Evolutionary conservation across 2,329 filamentous ascomycete species (phyloP), one percentile per base, ranked within the genome.

Genomic region (Colletotrichum sp.): DNA sequence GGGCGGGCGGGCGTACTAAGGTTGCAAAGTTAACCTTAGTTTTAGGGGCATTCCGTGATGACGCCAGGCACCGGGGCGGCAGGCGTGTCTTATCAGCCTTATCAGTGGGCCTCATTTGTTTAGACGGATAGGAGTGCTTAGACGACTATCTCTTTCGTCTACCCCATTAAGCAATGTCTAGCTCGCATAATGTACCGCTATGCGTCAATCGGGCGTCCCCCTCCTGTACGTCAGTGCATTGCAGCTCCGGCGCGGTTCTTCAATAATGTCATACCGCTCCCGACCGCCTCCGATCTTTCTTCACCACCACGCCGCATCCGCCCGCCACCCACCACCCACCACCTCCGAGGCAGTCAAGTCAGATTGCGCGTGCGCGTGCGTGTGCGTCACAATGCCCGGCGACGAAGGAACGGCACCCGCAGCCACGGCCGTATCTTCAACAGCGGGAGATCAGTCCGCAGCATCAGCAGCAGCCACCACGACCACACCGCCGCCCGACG

Each of bases 401-500:
- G 34, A 67, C 32, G 38, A 52, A 67, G 70, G 18, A 52, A 52
- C 57, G 32, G 34, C 55, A 60, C 38, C 38, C 32, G 61, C 72
- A 61, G 38, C 73, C 61, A 61, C 68, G 48, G 52, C 72, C 28
- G 28, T 21, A 63, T 63, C 58, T 26, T 60, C 57, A 24, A 43
- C 66, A 30, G 32, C 71, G 16, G 43, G 67, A 15, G n/a, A 55
- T 8, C n/a, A 55, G 55, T 10, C 55, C 2, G 32, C 69, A 48
- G 9, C 36, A 34, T 21, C 71, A 38, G 36, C 72, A 34, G 38
- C 65, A 18, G 18, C 55, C 28, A 26, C 60, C 24, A 38, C 69
- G 30, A 32, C 61, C 66, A 76, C 73, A 78, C 71, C 57, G 43
- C 72, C 77, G n/a, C 76, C 84, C n/a, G 84, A 87, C 69, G 80